Evolutionary conservation across 805 yeast genomes (phyloP).

Genomic region (Candida bentonensis): DNA sequence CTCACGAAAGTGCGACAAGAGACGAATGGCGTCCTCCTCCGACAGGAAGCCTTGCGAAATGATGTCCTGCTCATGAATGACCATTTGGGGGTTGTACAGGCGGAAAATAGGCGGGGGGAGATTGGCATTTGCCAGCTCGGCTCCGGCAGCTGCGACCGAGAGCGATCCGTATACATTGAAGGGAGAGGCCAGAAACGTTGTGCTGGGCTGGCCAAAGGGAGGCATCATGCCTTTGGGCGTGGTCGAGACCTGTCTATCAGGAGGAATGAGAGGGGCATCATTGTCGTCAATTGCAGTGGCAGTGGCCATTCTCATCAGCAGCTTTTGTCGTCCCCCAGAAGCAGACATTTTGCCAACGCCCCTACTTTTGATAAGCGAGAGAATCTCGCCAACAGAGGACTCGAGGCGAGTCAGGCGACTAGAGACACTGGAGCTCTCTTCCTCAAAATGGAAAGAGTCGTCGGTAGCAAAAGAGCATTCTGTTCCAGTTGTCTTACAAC

Average conservation of each 20-base stretch:
- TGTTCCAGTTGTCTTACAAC: conserved; percentile 40
- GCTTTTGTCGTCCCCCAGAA: conserved; percentile 1
- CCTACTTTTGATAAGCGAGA: conserved; percentile 1
- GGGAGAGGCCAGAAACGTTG: conserved; percentile 30
- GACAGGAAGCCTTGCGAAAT: conserved; percentile 37
- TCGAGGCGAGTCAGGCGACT: conserved; percentile 5
- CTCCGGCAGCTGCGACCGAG: background rate
- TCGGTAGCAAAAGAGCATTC: conserved; percentile 34
- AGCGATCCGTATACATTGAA: conserved; percentile 26
- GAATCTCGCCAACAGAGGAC: conserved; percentile 5
- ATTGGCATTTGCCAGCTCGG: conserved; percentile 17
- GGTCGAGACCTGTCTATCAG: conserved; percentile 6
- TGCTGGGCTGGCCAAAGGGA: conserved; percentile 25
- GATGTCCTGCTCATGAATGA: conserved; percentile 28
- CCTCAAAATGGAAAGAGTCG: background rate
- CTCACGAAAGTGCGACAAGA: conserved; percentile 45
- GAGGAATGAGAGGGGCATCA: conserved; percentile 5
- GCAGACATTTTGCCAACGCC: conserved; percentile 3
- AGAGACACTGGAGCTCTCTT: background rate
- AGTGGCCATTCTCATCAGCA: background rate
- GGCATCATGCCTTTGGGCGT: conserved; percentile 7
- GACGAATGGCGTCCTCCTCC: conserved; percentile 31
- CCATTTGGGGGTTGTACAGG: conserved; percentile 19
- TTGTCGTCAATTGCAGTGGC: conserved; percentile 19
- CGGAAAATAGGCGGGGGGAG: conserved; percentile 27